Base-by-base conservation (phyloP, 176 grass and related monocot genomes). In the Melocanna baccifera region DNA sequence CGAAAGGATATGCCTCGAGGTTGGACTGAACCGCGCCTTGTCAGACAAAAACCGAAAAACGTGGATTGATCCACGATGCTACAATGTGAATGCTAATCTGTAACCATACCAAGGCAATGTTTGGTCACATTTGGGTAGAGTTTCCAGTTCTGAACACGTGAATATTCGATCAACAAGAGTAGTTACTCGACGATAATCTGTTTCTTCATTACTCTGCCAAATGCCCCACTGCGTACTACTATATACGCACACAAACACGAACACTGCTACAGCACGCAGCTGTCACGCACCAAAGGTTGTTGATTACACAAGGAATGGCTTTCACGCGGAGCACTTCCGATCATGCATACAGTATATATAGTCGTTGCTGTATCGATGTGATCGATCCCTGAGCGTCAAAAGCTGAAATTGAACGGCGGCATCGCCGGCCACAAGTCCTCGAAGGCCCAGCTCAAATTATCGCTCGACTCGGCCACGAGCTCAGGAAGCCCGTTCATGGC, bases 401-500 rank as follows among this genome's bases (percentile, higher is more conserved):
- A 57, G 11, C 20, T 75, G 29, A 36, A 71, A 55, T 57, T 23
- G 50, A 75, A 57, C 11, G 73, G 5, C 40, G 40, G 11, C 67
- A 70, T 19, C 13, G 70, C 52, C 34, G 52, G 36, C 80, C 80
- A 61, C 19, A 62, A 20, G 48, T 72, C 80, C 80, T 82, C 80
- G n/a, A 72, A 52, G 13, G 67, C 19, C 67, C 67, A 47, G 67
- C 52, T 59, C 52, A 70, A 82, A 41, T 26, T 72, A 18, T 59
- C 52, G 5, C 37, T 57, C 34, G 57, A 23, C 50, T 53, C 59
- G 3, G 30, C 28, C 20, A 48, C 23, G 15, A 76, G 32, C 45
- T 67, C 59, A 23, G 59, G 43, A 48, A 65, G 59, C 37, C 7
- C 22, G 43, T 25, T 67, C 16, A 12, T 13, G 73, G 50, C 28